Evolutionary conservation across 2,329 filamentous ascomycete genomes (phyloP).

Genomic region (Pseudogymnoascus sp.): DNA sequence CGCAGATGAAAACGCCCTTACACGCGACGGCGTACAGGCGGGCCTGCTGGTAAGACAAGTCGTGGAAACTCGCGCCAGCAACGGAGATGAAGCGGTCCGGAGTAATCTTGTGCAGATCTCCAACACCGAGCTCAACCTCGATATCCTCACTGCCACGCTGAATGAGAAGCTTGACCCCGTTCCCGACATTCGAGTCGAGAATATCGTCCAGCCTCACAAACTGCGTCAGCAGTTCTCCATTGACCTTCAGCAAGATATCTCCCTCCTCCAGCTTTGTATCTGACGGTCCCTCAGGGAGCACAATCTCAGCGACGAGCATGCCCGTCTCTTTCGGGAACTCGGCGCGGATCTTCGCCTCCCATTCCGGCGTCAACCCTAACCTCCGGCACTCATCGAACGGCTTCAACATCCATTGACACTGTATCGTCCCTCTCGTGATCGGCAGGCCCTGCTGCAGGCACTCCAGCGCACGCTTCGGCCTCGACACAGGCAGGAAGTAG

Average conservation of each 20-base stretch:
- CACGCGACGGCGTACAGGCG: slow-evolving; percentile 87
- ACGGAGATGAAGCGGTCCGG: slow-evolving; percentile 94
- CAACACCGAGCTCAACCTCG: slow-evolving; percentile 75
- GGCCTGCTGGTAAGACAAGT: slow-evolving; percentile 96
- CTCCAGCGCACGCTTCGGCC: slow-evolving; percentile 76
- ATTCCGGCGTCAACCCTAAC: slow-evolving; percentile 73
- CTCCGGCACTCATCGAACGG: slow-evolving; percentile 95
- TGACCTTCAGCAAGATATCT: slow-evolving; percentile 87
- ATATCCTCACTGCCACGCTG: slow-evolving; percentile 85
- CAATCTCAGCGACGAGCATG: slow-evolving; percentile 93
- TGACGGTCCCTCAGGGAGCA: slow-evolving; percentile 83
- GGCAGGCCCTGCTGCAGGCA: slow-evolving; percentile 70
- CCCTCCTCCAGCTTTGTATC: slow-evolving; percentile 85
- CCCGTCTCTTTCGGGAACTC: slow-evolving; percentile 88
- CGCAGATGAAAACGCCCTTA: slow-evolving; percentile 89
- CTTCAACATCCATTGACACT: slow-evolving; percentile 94
- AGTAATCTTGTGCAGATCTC: slow-evolving; percentile 87
- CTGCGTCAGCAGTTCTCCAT: slow-evolving; percentile 84
- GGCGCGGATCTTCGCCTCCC: slow-evolving; percentile 78
- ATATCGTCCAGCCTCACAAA: slow-evolving; percentile 90
- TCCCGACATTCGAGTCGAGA: slow-evolving; percentile 76
- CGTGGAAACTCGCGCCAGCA: slow-evolving; percentile 88
- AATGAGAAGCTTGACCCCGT: slow-evolving; percentile 70
- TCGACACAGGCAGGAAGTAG: slow-evolving; percentile 91
- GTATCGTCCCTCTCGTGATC: slow-evolving; percentile 89